These are phyloP conservation scores for Cryptosporidium meleagridis DNA, from an alignment of 169 alveolate genomes.

Conservation along the genomic window DNA sequence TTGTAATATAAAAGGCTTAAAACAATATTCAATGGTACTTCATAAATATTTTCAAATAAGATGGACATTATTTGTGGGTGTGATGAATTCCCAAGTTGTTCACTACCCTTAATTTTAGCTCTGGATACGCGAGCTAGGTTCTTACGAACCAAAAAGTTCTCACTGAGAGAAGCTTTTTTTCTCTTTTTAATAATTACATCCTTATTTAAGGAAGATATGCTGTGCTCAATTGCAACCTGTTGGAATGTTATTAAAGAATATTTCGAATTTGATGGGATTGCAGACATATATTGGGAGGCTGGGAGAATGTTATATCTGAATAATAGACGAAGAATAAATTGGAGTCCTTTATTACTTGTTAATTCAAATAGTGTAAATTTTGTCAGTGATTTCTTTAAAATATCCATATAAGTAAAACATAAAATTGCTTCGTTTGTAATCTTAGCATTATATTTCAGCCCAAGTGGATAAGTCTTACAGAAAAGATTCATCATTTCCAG, in stretches of 20 bases:
- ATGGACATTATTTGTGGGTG: neutral
- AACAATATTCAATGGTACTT: slow-evolving; percentile 44
- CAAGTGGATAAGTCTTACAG: slow-evolving; percentile 48
- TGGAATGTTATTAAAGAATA: neutral
- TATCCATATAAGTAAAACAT: slow-evolving; percentile 29
- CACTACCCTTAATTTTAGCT: neutral
- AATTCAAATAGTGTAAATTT: slow-evolving; percentile 20
- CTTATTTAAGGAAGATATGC: slow-evolving; percentile 23
- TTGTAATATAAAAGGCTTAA: slow-evolving; percentile 4
- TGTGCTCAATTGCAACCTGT: slow-evolving; percentile 14
- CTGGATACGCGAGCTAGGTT: neutral
- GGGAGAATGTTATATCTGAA: slow-evolving; percentile 49
- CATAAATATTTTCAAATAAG: slow-evolving; percentile 18
- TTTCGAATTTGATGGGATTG: neutral
- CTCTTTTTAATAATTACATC: neutral
- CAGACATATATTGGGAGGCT: slow-evolving; percentile 9
- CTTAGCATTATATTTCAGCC: slow-evolving; percentile 28
- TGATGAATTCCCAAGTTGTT: neutral
- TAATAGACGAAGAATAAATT: slow-evolving; percentile 33
- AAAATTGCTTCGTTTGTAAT: slow-evolving; percentile 17
- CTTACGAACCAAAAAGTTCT: neutral
- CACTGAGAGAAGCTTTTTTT: neutral
- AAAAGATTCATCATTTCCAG: slow-evolving; percentile 15
- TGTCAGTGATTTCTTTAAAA: slow-evolving; percentile 26
- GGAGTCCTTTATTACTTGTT: slow-evolving; percentile 26